Conservation (phyloP, 169 alveolate genomes). For the Babesia sp. region DNA sequence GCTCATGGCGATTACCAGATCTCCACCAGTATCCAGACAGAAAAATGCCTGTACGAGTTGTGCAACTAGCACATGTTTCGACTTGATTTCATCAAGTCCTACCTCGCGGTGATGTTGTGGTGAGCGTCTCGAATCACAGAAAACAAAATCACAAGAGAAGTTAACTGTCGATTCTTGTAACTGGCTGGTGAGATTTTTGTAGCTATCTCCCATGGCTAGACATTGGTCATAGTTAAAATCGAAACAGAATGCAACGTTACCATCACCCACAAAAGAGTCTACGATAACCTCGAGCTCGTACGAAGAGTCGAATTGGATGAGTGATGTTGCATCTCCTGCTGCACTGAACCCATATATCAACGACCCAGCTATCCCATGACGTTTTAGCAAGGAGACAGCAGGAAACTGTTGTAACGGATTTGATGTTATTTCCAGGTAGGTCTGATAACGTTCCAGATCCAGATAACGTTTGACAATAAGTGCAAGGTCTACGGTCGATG, state of each 20-base stretch:
- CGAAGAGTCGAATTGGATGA: conserved; percentile 38
- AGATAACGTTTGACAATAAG: conserved; percentile 20
- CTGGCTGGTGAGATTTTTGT: conserved; percentile 25
- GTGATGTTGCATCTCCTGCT: background rate
- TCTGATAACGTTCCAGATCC: conserved; percentile 17
- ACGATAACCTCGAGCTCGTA: conserved; percentile 50
- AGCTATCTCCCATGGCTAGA: conserved; percentile 5
- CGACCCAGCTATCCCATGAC: conserved; percentile 51
- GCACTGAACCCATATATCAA: conserved; percentile 27
- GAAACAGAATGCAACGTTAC: conserved; percentile 25
- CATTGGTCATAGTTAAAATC: conserved; percentile 53
- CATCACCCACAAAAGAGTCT: conserved; percentile 58
- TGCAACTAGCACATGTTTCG: conserved; percentile 50
- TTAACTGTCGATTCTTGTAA: conserved; percentile 36
- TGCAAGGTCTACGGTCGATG: conserved; percentile 38
- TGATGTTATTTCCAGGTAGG: conserved; percentile 56
- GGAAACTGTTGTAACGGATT: conserved; percentile 61
- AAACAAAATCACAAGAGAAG: conserved; percentile 43
- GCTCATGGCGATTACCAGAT: conserved; percentile 55
- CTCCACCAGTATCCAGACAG: conserved; percentile 67
- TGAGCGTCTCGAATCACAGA: conserved; percentile 32
- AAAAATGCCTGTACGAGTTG: conserved; percentile 68
- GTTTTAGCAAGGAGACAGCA: conserved; percentile 48
- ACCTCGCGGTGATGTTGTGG: conserved; percentile 39
- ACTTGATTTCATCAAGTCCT: conserved; percentile 21